Evolutionary conservation across 306 rosid species (phyloP), one percentile per base, ranked within the genome.

Genomic region (Citrullus amarus): DNA sequence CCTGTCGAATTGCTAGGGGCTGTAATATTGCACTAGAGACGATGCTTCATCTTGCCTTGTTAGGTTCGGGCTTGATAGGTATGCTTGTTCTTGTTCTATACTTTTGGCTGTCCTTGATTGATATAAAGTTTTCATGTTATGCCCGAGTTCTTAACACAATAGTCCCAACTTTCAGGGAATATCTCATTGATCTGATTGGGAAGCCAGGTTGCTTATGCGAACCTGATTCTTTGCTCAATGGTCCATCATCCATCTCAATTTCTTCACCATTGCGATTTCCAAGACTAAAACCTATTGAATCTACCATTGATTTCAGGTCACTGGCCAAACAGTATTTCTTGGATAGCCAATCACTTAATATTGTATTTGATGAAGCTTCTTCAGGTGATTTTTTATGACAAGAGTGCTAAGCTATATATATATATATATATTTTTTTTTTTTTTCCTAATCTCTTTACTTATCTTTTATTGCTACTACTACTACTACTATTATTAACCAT

Each of bases 241-340:
- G 99, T 80, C 99, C 99, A 81, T 92, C 98, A 76, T 91, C 99
- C 91, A 91, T 96, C 89, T 88, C 93, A 86, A 88, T 96, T 86
- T 92, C 92, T 86, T 96, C 99, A 68, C 99, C 99, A 51, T 80
- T 96, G 97, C 96, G 90, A 85, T 91, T 96, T 90, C 99, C 97
- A 78, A 84, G 93, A 79, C 79, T 82, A 81, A 91, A 91, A 81
- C 88, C 96, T 77, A 89, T 89, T 88, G 97, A 88, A 83, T 87
- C 90, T 82, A 67, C 84, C 81, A 82, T 89, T 86, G 97, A 96
- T 91, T 92, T 92, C 87, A 86, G 96, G 91, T 83, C 92, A 86
- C 89, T 96, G 79, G 98, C 98, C 82, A 91, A 89, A 84, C 96
- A 96, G 88, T 96, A 91, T 82, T 96, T 96, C 86, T 85, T 86